phyloP scores from a whole-genome alignment of 371 early-diverging fungal species.

The Mortierella polycephala region DNA sequence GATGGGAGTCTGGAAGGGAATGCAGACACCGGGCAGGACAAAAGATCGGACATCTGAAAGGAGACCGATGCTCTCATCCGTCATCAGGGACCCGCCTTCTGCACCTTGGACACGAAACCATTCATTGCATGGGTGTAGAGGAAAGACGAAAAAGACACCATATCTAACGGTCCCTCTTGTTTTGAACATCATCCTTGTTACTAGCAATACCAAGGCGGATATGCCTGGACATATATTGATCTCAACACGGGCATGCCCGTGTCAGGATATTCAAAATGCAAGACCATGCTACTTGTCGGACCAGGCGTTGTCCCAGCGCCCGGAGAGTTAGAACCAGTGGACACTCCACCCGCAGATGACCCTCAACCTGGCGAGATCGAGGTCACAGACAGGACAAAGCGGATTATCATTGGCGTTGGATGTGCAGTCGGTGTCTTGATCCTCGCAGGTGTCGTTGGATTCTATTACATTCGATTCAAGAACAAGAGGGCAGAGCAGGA shows the following conservation, averaged over 20 bases:
- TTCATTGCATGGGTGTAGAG: not conserved
- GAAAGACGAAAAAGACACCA: too few species aligned
- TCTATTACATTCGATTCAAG: conserved; percentile 38
- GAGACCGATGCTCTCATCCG: too few species aligned
- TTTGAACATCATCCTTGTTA: not conserved
- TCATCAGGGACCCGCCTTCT: not conserved
- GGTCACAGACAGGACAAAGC: conserved; percentile 27
- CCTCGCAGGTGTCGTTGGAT: conserved; percentile 34
- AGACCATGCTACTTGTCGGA: conserved; percentile 26
- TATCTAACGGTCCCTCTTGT: too few species aligned
- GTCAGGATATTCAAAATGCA: conserved; percentile 11
- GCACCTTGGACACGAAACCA: too few species aligned
- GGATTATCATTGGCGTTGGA: conserved; percentile 38
- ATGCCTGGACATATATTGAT: conserved; percentile 23
- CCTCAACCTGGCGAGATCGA: conserved; percentile 8
- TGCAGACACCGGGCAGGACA: too few species aligned
- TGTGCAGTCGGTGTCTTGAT: conserved; percentile 36
- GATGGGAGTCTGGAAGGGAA: too few species aligned
- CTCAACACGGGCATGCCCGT: conserved; percentile 8
- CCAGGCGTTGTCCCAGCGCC: conserved; percentile 8
- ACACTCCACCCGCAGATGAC: conserved; percentile 9
- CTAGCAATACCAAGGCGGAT: conserved; percentile 42
- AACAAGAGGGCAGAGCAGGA: conserved; percentile 34
- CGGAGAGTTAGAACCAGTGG: not conserved
- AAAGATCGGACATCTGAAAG: too few species aligned